Conservation (phyloP, 257 asterid genomes). For the Fraxinus cuspidata region DNA sequence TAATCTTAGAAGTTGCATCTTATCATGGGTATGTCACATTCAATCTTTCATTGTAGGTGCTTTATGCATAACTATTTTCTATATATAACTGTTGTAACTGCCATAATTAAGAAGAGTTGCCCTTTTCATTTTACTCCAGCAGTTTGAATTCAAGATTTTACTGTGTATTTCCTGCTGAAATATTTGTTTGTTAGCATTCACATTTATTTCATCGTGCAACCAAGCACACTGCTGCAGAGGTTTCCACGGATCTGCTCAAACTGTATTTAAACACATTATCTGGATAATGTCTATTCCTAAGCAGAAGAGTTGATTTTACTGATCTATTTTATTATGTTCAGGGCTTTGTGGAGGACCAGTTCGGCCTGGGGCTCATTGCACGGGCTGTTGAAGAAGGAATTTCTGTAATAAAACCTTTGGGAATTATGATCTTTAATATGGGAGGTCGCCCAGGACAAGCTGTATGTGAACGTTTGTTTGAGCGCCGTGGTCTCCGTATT, state of each 20-base stretch:
- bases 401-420: constrained; percentile 91
- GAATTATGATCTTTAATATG: constrained; percentile 98
- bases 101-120: neutral
- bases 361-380: constrained; percentile 96
- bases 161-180: constrained; percentile 18
- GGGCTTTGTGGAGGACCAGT: constrained; percentile 99
- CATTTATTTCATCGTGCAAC: constrained; percentile 14
- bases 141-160: constrained; percentile 2
- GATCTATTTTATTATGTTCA: constrained; percentile 30
- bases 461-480: constrained; percentile 93
- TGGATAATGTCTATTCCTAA: constrained; percentile 16
- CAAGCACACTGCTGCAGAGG: constrained; percentile 3
- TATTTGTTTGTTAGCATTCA: neutral
- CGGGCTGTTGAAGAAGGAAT: constrained; percentile 99
- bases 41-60: neutral
- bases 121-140: neutral
- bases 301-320: constrained; percentile 16
- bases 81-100: neutral
- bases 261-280: constrained; percentile 13
- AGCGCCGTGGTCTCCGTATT: constrained; percentile 92
- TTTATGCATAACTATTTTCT: neutral
- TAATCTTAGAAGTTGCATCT: neutral
- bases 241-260: constrained; percentile 24
- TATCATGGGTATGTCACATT: neutral
- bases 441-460: constrained; percentile 99